Evolutionary conservation across 371 early-diverging fungal genomes (phyloP), one percentile per base, ranked within the genome.

Genomic region (Mucor indicus): DNA sequence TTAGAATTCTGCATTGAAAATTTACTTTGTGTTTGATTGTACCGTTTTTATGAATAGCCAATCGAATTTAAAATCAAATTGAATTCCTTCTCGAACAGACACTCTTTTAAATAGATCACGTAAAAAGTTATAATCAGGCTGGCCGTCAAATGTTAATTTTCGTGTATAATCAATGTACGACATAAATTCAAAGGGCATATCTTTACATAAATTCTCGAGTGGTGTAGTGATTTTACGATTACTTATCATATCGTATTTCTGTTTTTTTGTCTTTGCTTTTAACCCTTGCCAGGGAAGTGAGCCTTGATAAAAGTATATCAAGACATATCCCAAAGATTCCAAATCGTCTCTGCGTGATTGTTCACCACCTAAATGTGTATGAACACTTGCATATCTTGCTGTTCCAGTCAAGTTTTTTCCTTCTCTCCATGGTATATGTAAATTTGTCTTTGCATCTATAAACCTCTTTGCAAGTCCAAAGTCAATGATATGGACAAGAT

Each of bases 251-350:
- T 96, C 95, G 72, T 97, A 99, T 79, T 98, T 99, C 75, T 96
- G 92, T 75, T 91, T 90, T 73, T 97, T 96, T 30, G 90, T 95
- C 10, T 89, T 92, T 9, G 95, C 98, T 69, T 92, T 92, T 45
- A 99, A 70, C 11, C 99, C 99, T 73, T 99, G 99, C 99, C 99
- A 99, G 44, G 99, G 99, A 22, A 99, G 77, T 23, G 87, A 87
- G 3, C 99, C 99, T 39, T 98, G 90, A 50, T 89, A 83, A 60
- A 99, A 97, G 79, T 99, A 99, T 81, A 99, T 91, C 32, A 99
- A 77, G 11, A 98, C 98, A 68, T 99, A 98, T 11, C 95, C 96
- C 32, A 99, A 69, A 16, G 95, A 91, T 68, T 99, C 99, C 37
- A 99, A 69, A 74, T 99, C 99, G 71, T 99, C 99, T 61, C 98